These are phyloP conservation scores for Fusarium devonianum DNA, from an alignment of 2,329 filamentous ascomycete species.

Conservation along the genomic window DNA sequence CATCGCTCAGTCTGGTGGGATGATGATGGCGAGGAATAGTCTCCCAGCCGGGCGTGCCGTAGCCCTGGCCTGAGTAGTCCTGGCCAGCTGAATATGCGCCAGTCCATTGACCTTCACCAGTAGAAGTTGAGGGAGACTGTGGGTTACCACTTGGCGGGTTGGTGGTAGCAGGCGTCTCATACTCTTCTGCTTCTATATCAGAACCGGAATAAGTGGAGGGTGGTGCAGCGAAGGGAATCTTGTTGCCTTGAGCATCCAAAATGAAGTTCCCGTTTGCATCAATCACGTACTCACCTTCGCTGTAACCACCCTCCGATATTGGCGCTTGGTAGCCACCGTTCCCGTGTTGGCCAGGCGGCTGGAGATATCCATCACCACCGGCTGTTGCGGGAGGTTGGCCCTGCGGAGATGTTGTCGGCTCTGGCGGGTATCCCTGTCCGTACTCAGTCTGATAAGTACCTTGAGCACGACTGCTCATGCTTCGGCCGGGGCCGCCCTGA, in stretches of 20 bases:
- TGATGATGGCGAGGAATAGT: slow-evolving; percentile 81
- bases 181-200: slow-evolving; percentile 64
- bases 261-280: slow-evolving; percentile 68
- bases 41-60: slow-evolving; percentile 77
- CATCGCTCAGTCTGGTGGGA: slow-evolving; percentile 86
- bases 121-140: slow-evolving; percentile 43
- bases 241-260: slow-evolving; percentile 66
- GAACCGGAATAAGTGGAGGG: slow-evolving; percentile 56
- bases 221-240: slow-evolving; percentile 60
- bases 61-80: slow-evolving; percentile 73
- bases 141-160: slow-evolving; percentile 48
- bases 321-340: slow-evolving; percentile 34
- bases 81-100: slow-evolving; percentile 52
- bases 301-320: slow-evolving; percentile 67
- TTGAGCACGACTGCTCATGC: slow-evolving; percentile 53
- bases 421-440: slow-evolving; percentile 43
- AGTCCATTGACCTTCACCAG: slow-evolving; percentile 50
- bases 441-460: slow-evolving; percentile 43
- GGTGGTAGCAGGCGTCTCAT: slow-evolving; percentile 60
- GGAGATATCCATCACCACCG: slow-evolving; percentile 41
- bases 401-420: slow-evolving; percentile 54
- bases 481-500: slow-evolving; percentile 68
- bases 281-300: slow-evolving; percentile 75
- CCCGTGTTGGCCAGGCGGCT: slow-evolving; percentile 29
- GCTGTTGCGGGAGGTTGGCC: slow-evolving; percentile 46